These are phyloP conservation scores for Sordaria brevicollis DNA, from an alignment of 495 filamentous ascomycete species.

Conservation along the genomic window DNA sequence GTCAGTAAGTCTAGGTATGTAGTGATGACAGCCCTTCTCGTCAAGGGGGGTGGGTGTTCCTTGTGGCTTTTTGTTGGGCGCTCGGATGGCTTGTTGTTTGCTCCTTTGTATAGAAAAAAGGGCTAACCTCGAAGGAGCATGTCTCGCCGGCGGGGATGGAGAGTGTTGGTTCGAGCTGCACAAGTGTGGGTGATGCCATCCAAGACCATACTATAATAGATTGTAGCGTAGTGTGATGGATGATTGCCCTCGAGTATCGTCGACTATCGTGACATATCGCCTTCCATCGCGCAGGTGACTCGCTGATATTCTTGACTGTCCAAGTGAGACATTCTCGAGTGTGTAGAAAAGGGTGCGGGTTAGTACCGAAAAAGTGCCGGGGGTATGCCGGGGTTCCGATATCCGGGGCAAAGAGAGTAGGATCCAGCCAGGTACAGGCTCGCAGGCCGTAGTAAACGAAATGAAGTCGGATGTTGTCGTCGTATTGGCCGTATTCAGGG, in stretches of 20 bases:
- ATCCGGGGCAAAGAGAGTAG: background rate
- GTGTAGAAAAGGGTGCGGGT: too few relatives aligned
- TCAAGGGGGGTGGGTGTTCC: too few relatives aligned
- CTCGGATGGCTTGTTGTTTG: background rate
- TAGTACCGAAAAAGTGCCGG: background rate
- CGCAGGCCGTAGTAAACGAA: background rate
- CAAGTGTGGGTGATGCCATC: background rate
- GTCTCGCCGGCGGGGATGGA: background rate
- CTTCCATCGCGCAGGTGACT: background rate
- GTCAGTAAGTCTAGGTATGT: too few relatives aligned
- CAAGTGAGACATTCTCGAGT: background rate
- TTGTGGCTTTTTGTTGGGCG: background rate
- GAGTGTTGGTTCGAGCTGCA: background rate
- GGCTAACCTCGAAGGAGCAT: background rate
- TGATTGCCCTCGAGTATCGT: background rate
- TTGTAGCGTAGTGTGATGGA: too few relatives aligned
- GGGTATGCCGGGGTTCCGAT: background rate
- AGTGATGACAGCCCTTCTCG: background rate
- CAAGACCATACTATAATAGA: background rate
- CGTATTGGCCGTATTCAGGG: background rate
- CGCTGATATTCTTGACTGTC: background rate
- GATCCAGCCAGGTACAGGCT: background rate
- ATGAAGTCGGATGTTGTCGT: background rate
- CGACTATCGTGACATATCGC: background rate
- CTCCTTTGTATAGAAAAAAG: background rate